A percentile compares a stretch with the other conserved stretches of the same genome.
Conservation (phyloP, 176 grass and related monocot genomes). For the Sorghum bicolor region Sorghum_bicolor_NCBIv3 NC_012873.2:67420501-67421000, state of each 20-base stretch:
- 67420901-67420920: constrained; percentile 35
- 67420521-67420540: background rate
- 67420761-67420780: constrained; percentile 24
- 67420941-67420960: constrained; percentile 92
- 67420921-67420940: constrained; percentile 56
- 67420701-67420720: background rate
- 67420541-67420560: background rate
- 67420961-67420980: constrained; percentile 88
- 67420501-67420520: background rate
- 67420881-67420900: constrained; percentile 76
- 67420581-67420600: background rate
- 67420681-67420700: constrained; percentile 2
- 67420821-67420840: constrained; percentile 79
- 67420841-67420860: constrained; percentile 53
- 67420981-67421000: constrained; percentile 96
- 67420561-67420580: background rate
- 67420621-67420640: constrained; percentile 81
- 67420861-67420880: constrained; percentile 66
- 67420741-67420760: background rate
- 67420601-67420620: background rate
- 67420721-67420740: background rate
- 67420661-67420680: constrained; percentile 48
- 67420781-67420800: constrained; percentile 93
- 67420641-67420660: constrained; percentile 72
- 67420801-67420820: constrained; percentile 82